These are phyloP conservation scores for Aspergillus nanangensis DNA, from an alignment of 495 filamentous ascomycete genomes.

Conservation along the genomic window DNA sequence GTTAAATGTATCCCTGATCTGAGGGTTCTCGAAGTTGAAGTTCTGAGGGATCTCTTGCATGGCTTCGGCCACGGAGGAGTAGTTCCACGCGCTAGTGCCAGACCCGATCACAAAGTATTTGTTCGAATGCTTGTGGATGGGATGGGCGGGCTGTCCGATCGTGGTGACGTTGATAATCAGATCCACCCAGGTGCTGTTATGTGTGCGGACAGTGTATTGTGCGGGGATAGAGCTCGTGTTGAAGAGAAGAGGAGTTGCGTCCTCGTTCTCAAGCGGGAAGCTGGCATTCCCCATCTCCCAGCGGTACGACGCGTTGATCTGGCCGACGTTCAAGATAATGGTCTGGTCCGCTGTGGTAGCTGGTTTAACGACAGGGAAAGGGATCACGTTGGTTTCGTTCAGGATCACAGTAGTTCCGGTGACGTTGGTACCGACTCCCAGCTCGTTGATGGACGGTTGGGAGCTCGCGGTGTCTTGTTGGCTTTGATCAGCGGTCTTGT, in stretches of 20 bases:
- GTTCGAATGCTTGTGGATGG: slow-evolving; percentile 61
- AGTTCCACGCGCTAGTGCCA: slow-evolving; percentile 44
- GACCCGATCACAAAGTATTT: slow-evolving; percentile 52
- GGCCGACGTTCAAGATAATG: slow-evolving; percentile 30
- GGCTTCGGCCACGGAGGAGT: slow-evolving; percentile 47
- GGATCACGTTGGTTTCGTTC: slow-evolving; percentile 30
- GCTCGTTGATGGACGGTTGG: slow-evolving; percentile 38
- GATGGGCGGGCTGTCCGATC: slow-evolving; percentile 40
- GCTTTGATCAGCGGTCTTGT: slow-evolving; percentile 25
- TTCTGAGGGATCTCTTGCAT: slow-evolving; percentile 34
- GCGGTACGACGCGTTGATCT: slow-evolving; percentile 34
- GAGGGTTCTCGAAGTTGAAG: slow-evolving; percentile 54
- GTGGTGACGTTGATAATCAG: slow-evolving; percentile 40
- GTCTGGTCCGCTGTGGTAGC: slow-evolving; percentile 34
- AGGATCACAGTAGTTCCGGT: slow-evolving; percentile 34
- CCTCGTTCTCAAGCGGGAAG: slow-evolving; percentile 24
- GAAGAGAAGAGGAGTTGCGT: slow-evolving; percentile 43
- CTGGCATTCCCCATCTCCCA: slow-evolving; percentile 42
- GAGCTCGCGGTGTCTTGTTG: slow-evolving; percentile 22
- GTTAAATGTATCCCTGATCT: slow-evolving; percentile 43
- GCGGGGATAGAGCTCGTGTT: slow-evolving; percentile 34
- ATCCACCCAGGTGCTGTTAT: slow-evolving; percentile 56
- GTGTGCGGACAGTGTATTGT: slow-evolving; percentile 43
- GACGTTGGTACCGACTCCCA: slow-evolving; percentile 27
- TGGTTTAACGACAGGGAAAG: slow-evolving; percentile 39